Percentiles rank a stretch among this genome's conserved stretches.
These are phyloP conservation scores for Sequoia sempervirens DNA, from an alignment of 75 land plant genomes.

Conservation along the genomic window DNA sequence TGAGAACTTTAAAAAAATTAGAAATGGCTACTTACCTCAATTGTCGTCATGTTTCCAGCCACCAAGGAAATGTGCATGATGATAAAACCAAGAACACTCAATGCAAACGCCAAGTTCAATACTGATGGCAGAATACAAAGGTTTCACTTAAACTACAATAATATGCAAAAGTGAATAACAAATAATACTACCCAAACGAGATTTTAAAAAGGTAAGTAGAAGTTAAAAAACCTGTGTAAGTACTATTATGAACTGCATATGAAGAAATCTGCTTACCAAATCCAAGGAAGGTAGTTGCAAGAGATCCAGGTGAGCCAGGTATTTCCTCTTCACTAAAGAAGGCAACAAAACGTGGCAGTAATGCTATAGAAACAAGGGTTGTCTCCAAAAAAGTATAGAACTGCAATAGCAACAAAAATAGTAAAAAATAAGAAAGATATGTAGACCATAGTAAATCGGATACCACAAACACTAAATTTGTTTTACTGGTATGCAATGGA, in stretches of 20 bases:
- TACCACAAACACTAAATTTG: not conserved
- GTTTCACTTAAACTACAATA: not conserved
- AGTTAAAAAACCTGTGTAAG: not conserved
- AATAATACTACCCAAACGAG: not conserved
- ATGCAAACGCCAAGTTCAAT: slow-evolving; percentile 81
- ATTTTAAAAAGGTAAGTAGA: not conserved
- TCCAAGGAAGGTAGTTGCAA: slow-evolving; percentile 83
- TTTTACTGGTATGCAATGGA: not conserved
- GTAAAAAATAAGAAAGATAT: not conserved
- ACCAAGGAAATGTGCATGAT: slow-evolving; percentile 92
- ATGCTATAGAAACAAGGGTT: slow-evolving; percentile 62
- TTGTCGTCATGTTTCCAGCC: slow-evolving; percentile 86
- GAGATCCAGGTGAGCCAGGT: slow-evolving; percentile 63
- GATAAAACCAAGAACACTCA: slow-evolving; percentile 87
- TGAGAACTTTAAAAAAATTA: not conserved
- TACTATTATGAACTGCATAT: not conserved
- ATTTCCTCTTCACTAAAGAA: slow-evolving; percentile 88
- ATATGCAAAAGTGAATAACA: not conserved
- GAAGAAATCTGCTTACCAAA: slow-evolving; percentile 47
- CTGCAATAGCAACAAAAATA: slow-evolving; percentile 34
- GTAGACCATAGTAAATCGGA: not conserved
- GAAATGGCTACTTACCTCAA: slow-evolving; percentile 55
- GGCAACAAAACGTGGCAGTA: slow-evolving; percentile 81
- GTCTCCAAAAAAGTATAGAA: slow-evolving; percentile 94
- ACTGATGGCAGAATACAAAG: slow-evolving; percentile 34